Evolutionary conservation across 345 rosid genomes (phyloP), one percentile per base, ranked within the genome.

Genomic region (Ailanthus altissimus): DNA sequence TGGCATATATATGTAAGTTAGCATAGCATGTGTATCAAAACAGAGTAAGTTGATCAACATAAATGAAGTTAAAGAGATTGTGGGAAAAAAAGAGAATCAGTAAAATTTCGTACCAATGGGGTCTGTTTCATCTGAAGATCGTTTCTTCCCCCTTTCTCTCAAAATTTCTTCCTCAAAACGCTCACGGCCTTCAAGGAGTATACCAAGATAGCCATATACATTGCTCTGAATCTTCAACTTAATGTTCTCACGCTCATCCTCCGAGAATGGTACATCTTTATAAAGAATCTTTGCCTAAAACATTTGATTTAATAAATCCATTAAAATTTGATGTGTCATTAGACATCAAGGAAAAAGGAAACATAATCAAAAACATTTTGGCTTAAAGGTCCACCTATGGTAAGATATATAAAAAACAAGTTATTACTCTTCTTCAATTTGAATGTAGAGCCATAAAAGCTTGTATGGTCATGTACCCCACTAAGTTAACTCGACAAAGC

Each of bases 171-270:
- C 99, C 83, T 94, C 99, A 71, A 94, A 97, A 64, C 89, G 92
- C 73, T 97, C 99, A 68, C 97, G 97, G 6, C 97, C 99, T 83
- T 97, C 99, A 57, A 97, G 97, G 61, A 97, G 95, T 74, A 92
- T 86, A 74, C 99, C 98, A 73, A 97, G 92, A 87, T 94, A 97
- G 50, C 91, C 89, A 76, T 94, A 97, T 28, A 92, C 90, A 63
- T 97, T 97, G 81, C 91, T 88, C 81, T 97, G 99, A 84, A 94
- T 92, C 61, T 85, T 89, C 76, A 89, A 72, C 86, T 88, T 97
- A 42, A 94, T 90, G 43, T 87, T 86, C 80, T 94, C 99, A 59
- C 91, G 90, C 80, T 97, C 98, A 74, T 92, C 96, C 62, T 88
- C 92, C 2, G 93, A 78, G 84, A 97, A 97, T 49, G 99, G 98